Evolutionary conservation across 2,329 filamentous ascomycete species (phyloP), one percentile per base, ranked within the genome.

Genomic region (Sporothrix globosa): DNA sequence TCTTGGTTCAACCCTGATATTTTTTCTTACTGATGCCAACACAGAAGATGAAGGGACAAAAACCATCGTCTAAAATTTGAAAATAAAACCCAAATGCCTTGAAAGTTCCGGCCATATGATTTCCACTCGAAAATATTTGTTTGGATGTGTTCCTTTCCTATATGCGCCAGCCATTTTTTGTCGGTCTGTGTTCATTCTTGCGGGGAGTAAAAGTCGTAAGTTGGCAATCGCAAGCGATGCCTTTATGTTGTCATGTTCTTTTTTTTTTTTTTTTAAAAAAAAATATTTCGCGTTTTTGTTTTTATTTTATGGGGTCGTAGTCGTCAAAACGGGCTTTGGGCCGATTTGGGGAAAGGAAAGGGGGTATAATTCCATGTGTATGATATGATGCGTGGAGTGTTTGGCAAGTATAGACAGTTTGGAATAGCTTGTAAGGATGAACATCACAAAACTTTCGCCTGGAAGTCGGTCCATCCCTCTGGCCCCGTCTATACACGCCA

Each of bases 281-380:
- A 30, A 4, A 30, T 30, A 30, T 30, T 30, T 30, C 27, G 27
- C 27, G n/a, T n/a, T 61, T 27, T 54, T 54, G 13, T 27, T 30
- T 30, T 30, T 3, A 5, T n/a, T 61, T 27, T 27, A 41, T 44
- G 13, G 39, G 4, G 39, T 46, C 58, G 58, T 63, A 30, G 66
- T 68, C 39, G 39, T 46, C 17, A 30, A 68, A 56, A 46, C 44
- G 61, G 61, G 19, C 13, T 56, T 41, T 21, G n/a, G 56, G 48
- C 65, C 30, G 34, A 11, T 54, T 17, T 39, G 46, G 27, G 13
- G 63, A 50, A 54, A 19, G 39, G 24, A 30, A 34, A 39, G 17
- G 21, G 66, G 66, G 66, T 68, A 68, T 68, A 56, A 48, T 44
- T 56, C 50, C 65, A 67, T 46, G 65, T 67, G 65, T 67, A 30